Conservation (phyloP, 1,284 basidiomycete species). For the Ustilago vetiveriae region DNA sequence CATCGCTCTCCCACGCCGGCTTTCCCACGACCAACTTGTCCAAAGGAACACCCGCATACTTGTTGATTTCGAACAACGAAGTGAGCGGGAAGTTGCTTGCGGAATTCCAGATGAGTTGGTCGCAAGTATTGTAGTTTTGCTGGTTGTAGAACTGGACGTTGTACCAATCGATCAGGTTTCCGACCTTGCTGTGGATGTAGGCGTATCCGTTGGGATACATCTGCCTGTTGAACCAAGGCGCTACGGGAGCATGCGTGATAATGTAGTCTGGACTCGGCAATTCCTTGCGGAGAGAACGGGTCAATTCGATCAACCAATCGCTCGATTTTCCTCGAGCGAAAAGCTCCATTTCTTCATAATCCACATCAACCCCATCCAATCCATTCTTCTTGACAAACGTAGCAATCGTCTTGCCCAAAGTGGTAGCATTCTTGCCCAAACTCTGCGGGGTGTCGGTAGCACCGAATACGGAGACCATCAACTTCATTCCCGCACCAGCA, state of each 20-base stretch:
- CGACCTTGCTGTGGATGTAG: conserved; percentile 40
- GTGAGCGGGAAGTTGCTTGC: conserved; percentile 71
- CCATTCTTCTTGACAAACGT: conserved; percentile 70
- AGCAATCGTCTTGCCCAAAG: conserved; percentile 47
- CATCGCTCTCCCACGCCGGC: conserved; percentile 72
- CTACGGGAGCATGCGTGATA: conserved; percentile 62
- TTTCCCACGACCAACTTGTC: conserved; percentile 75
- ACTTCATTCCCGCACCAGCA: conserved; percentile 69
- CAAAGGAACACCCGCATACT: conserved; percentile 71
- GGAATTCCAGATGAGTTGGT: conserved; percentile 72
- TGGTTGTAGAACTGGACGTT: conserved; percentile 68
- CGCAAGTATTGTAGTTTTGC: conserved; percentile 41
- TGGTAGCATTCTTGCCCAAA: conserved; percentile 23
- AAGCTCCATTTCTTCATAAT: conserved; percentile 71
- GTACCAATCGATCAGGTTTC: conserved; percentile 68
- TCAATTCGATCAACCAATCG: conserved; percentile 68
- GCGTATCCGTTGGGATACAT: conserved; percentile 41
- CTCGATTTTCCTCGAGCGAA: conserved; percentile 33
- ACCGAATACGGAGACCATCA: conserved; percentile 67
- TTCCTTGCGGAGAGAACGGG: conserved; percentile 67
- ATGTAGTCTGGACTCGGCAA: conserved; percentile 68
- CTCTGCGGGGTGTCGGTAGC: conserved; percentile 71
- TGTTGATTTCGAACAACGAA: conserved; percentile 74
- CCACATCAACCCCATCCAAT: conserved; percentile 73
- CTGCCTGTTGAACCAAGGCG: conserved; percentile 53